Conservation (phyloP, 1,284 basidiomycete genomes). For the Sanghuangporus baumii region DNA sequence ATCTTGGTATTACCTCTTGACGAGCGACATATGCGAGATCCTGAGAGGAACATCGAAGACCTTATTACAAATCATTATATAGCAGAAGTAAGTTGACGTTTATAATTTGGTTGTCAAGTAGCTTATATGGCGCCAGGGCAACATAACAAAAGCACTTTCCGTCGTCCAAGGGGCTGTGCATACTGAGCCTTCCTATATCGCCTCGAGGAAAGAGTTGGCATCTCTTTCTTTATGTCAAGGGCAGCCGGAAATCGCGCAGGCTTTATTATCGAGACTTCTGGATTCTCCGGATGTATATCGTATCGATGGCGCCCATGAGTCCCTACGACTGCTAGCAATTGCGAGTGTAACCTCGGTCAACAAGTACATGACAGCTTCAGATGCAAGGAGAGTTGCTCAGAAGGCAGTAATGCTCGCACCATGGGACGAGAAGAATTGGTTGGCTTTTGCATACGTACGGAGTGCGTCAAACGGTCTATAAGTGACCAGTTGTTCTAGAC, state of each 20-base stretch:
- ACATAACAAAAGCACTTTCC: slow-evolving; percentile 43
- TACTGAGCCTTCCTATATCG: slow-evolving; percentile 46
- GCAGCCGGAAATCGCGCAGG: slow-evolving; percentile 35
- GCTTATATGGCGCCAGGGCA: slow-evolving; percentile 34
- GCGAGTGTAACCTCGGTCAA: slow-evolving; percentile 30
- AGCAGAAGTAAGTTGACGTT: slow-evolving; percentile 43
- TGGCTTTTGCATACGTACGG: slow-evolving; percentile 49
- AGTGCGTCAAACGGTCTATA: neutral
- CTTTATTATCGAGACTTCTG: slow-evolving; percentile 27
- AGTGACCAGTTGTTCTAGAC: neutral
- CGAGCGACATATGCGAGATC: slow-evolving; percentile 58
- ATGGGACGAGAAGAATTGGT: slow-evolving; percentile 53
- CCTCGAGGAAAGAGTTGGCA: slow-evolving; percentile 48
- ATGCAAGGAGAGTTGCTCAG: slow-evolving; percentile 47
- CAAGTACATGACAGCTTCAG: slow-evolving; percentile 19
- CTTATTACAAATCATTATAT: slow-evolving; percentile 65
- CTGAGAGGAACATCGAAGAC: slow-evolving; percentile 57
- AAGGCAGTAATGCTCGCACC: slow-evolving; percentile 66
- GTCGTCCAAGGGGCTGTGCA: slow-evolving; percentile 52
- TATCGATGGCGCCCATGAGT: slow-evolving; percentile 29
- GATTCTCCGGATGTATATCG: slow-evolving; percentile 27
- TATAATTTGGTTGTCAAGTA: neutral
- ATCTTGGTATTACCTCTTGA: slow-evolving; percentile 64
- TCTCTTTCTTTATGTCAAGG: slow-evolving; percentile 45
- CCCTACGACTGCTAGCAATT: slow-evolving; percentile 41